Percentiles rank a stretch among this genome's conserved stretches.
Conservation (phyloP, 495 filamentous ascomycete species). For the Jackrogersella minutella region DNA sequence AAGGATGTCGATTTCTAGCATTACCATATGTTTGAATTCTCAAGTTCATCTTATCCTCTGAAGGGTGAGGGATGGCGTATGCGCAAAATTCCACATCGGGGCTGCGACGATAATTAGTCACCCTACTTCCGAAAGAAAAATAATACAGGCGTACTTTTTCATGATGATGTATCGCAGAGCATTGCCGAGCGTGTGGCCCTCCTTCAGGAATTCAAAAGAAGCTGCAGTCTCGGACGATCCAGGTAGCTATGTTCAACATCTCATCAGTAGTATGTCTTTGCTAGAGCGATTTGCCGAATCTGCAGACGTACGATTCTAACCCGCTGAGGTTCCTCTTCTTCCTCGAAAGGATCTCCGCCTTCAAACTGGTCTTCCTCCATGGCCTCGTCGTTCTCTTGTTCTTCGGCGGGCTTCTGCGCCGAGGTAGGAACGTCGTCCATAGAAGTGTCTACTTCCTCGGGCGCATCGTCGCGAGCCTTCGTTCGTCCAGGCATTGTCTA, state of each 20-base stretch:
- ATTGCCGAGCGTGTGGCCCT: slow-evolving; percentile 96
- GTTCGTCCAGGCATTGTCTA: slow-evolving; percentile 46
- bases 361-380: slow-evolving; percentile 52
- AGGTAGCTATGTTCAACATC: slow-evolving; percentile 61
- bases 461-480: slow-evolving; percentile 37
- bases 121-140: not conserved
- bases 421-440: slow-evolving; percentile 63
- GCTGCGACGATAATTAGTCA: slow-evolving; percentile 54
- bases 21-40: slow-evolving; percentile 95
- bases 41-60: slow-evolving; percentile 94
- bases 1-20: slow-evolving; percentile 27
- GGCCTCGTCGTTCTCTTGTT: slow-evolving; percentile 50
- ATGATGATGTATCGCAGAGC: slow-evolving; percentile 93
- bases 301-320: slow-evolving; percentile 63
- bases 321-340: slow-evolving; percentile 59
- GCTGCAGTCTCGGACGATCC: slow-evolving; percentile 73
- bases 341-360: slow-evolving; percentile 46
- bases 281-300: not conserved
- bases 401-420: slow-evolving; percentile 33
- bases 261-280: slow-evolving; percentile 11
- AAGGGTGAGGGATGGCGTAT: slow-evolving; percentile 97
- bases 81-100: slow-evolving; percentile 97
- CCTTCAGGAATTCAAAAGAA: slow-evolving; percentile 85
- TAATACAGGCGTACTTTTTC: slow-evolving; percentile 79
- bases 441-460: slow-evolving; percentile 52